Base-by-base conservation (phyloP, 2,329 filamentous ascomycete genomes). In the Diplodia sapinea region DNA sequence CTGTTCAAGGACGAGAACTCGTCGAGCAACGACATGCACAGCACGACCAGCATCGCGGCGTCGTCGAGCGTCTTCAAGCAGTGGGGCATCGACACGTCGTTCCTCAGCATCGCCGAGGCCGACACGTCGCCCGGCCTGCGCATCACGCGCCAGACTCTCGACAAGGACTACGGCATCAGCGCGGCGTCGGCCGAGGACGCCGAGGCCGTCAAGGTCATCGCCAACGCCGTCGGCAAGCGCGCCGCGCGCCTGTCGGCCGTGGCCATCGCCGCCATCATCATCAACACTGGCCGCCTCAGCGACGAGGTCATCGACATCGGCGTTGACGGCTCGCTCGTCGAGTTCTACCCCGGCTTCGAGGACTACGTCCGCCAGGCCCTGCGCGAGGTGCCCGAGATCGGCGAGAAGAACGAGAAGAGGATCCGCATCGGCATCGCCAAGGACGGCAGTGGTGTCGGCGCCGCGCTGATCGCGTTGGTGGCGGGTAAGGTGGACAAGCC, bases 381-480 rank as follows among this genome's bases (percentile, higher is more conserved):
- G 68, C 83, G 88, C 61, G 88, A 87, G 67, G 88, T 97, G 65
- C 86, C 92, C 17, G 88, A 90, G 69, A 91, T 98, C 73, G 94
- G 94, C 4, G 81, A 84, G 55, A 83, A 86, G 68, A 93, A 94
- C 12, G 93, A 96, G 71, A 90, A 91, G 81, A 91, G 89, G 80
- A 91, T 99, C 71, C 87, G 93, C 68, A 97, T 99, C 74, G 95
- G 94, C 26, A 95, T 98, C 75, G 95, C 95, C 70, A 97, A 97
- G 84, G 95, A 99, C 77, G 95, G 95, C 57, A 95, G 91, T 71
- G 95, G 93, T 70, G 92, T 97, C n/a, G 95, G 95, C 65, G 95
- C 95, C 3, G 95, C 95, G 50, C 82, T 99, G 73, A 98, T 98
- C 80, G 95, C 95, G 63, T 86, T 97, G 62, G 91, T 97, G 33